A percentile compares a stretch with the other conserved stretches of the same genome.
These are phyloP conservation scores for Colletotrichum melonis DNA, from an alignment of 2,329 filamentous ascomycete species.

Conservation along the genomic window DNA sequence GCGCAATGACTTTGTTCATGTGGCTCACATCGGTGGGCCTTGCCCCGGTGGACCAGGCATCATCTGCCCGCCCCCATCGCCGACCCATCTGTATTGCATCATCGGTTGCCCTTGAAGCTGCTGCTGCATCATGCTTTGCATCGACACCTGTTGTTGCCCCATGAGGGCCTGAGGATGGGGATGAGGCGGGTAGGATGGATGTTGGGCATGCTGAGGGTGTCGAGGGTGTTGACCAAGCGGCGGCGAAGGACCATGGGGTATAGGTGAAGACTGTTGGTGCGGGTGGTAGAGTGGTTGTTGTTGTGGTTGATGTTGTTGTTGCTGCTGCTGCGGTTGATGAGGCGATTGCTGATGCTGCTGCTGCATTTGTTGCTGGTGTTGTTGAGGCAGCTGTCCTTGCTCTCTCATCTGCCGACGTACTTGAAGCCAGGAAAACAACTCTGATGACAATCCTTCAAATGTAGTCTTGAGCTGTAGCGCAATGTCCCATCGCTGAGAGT, in stretches of 20 bases:
- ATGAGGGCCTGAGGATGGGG: slow-evolving; percentile 20
- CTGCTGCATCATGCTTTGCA: slow-evolving; percentile 25
- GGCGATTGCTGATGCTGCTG: slow-evolving; percentile 43
- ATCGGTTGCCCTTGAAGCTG: slow-evolving; percentile 39
- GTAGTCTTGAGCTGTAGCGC: slow-evolving; percentile 63
- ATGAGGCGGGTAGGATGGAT: slow-evolving; percentile 17
- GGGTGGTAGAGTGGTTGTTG: slow-evolving; percentile 29
- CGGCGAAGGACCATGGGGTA: not conserved
- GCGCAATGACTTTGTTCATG: not conserved
- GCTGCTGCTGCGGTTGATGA: slow-evolving; percentile 44
- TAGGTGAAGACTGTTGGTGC: not conserved
- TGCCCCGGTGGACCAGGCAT: slow-evolving; percentile 44
- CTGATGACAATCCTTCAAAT: slow-evolving; percentile 62
- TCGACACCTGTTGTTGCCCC: slow-evolving; percentile 5
- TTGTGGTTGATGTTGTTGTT: slow-evolving; percentile 43
- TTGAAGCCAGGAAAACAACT: slow-evolving; percentile 56
- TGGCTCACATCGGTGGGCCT: slow-evolving; percentile 1
- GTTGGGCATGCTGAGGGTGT: slow-evolving; percentile 4
- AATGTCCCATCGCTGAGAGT: slow-evolving; percentile 70
- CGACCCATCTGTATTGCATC: slow-evolving; percentile 54
- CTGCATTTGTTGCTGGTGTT: slow-evolving; percentile 43
- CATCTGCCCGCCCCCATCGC: slow-evolving; percentile 56
- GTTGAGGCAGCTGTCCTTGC: slow-evolving; percentile 41
- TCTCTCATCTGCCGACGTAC: slow-evolving; percentile 50
- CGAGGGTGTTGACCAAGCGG: not conserved